Percentiles rank a stretch among this genome's conserved stretches.
Evolutionary conservation across 2,329 filamentous ascomycete genomes (phyloP).

Genomic region (Colletotrichum tofieldiae): DNA sequence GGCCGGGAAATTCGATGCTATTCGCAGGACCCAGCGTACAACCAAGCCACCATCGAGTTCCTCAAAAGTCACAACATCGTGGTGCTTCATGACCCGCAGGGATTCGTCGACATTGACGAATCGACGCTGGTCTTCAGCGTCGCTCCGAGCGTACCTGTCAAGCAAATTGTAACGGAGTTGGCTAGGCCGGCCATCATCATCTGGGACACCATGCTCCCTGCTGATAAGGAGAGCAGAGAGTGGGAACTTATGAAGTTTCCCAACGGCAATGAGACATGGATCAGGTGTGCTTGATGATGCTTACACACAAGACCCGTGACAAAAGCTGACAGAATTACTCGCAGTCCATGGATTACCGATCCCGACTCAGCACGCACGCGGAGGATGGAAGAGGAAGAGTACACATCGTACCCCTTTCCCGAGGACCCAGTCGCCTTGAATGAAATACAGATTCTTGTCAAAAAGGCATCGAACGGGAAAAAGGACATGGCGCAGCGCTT

Average conservation of each 20-base stretch:
- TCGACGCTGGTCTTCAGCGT: conserved; percentile 43
- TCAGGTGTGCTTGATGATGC: background rate
- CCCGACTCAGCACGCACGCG: conserved; percentile 9
- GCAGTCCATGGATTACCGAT: background rate
- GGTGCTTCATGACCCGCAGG: conserved; percentile 38
- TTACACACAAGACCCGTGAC: background rate
- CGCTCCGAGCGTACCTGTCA: conserved; percentile 43
- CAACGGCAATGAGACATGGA: background rate
- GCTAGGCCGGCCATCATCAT: conserved; percentile 44
- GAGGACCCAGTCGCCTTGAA: background rate
- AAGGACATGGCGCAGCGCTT: too few relatives aligned
- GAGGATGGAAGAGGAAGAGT: conserved; percentile 10
- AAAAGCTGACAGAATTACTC: background rate
- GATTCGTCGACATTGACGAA: conserved; percentile 44
- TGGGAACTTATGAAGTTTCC: background rate
- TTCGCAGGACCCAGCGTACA: conserved; percentile 18
- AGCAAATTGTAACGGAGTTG: conserved; percentile 45
- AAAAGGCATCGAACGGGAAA: background rate
- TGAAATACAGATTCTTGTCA: background rate
- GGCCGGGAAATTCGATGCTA: conserved; percentile 4
- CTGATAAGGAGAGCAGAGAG: background rate
- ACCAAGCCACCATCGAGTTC: background rate
- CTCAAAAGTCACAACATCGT: conserved; percentile 24
- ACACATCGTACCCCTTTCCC: background rate
- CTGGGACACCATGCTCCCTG: conserved; percentile 22